Percentiles rank a stretch among this genome's conserved stretches.
These are phyloP conservation scores for Trametes cingulata DNA, from an alignment of 768 basidiomycete genomes.

Conservation along the genomic window DNA sequence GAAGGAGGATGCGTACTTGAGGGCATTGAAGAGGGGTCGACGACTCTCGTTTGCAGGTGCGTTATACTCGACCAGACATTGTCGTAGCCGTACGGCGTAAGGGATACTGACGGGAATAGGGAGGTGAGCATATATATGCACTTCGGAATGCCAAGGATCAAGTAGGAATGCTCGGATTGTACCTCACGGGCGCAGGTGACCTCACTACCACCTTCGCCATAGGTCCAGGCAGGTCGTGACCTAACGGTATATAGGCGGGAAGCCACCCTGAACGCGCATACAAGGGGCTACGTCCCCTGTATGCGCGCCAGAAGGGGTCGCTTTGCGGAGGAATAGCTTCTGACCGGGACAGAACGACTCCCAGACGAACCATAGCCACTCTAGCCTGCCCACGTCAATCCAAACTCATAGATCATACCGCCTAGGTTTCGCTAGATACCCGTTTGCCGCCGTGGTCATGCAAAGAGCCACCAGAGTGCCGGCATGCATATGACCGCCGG, in stretches of 20 bases:
- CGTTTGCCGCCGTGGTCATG: too few relatives aligned
- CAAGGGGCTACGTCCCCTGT: too few relatives aligned
- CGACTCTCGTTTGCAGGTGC: slow-evolving; percentile 60
- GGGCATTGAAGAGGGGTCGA: slow-evolving; percentile 83
- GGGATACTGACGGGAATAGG: slow-evolving; percentile 60
- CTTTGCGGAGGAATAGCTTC: too few relatives aligned
- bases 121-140: slow-evolving; percentile 5
- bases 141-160: not conserved
- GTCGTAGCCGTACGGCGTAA: slow-evolving; percentile 89
- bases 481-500: not conserved
- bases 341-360: too few relatives aligned
- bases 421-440: too few relatives aligned
- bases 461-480: not conserved
- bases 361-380: too few relatives aligned
- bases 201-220: not conserved
- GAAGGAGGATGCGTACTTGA: slow-evolving; percentile 96
- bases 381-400: too few relatives aligned
- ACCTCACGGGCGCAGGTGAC: not conserved
- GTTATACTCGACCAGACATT: slow-evolving; percentile 85
- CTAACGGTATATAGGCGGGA: too few relatives aligned
- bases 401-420: too few relatives aligned
- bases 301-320: too few relatives aligned
- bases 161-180: not conserved
- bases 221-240: not conserved
- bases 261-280: too few relatives aligned